Evolutionary conservation across 2,329 filamentous ascomycete genomes (phyloP).

Genomic region (Clarireedia sp.): DNA sequence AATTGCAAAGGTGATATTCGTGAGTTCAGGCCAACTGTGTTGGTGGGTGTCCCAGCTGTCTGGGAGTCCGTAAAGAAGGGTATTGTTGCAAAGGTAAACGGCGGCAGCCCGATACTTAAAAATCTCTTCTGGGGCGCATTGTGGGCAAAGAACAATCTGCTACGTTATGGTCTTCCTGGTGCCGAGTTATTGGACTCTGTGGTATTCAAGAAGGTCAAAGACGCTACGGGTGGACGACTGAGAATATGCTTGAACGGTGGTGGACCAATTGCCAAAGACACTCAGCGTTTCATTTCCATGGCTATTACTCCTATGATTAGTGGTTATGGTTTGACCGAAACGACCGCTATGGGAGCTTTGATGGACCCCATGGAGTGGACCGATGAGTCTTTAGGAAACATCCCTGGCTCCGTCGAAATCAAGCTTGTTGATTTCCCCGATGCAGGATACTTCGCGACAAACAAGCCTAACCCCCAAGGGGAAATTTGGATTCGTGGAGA

Average conservation of each 20-base stretch:
- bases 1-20: constrained; percentile 92
- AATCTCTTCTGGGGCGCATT: constrained; percentile 69
- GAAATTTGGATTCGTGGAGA: constrained; percentile 84
- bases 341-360: constrained; percentile 72
- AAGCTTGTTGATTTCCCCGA: constrained; percentile 90
- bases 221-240: constrained; percentile 79
- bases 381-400: constrained; percentile 65
- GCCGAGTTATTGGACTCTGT: constrained; percentile 66
- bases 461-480: constrained; percentile 70
- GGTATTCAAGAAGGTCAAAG: constrained; percentile 87
- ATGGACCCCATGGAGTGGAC: constrained; percentile 83
- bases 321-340: constrained; percentile 94
- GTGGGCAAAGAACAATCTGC: constrained; percentile 51
- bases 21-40: constrained; percentile 77
- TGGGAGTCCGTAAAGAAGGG: constrained; percentile 98
- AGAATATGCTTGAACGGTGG: constrained; percentile 92
- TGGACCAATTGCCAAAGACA: constrained; percentile 80
- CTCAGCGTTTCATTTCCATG: constrained; percentile 83
- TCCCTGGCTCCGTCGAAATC: constrained; percentile 70
- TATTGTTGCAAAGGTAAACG: constrained; percentile 61
- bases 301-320: constrained; percentile 89
- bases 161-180: constrained; percentile 53
- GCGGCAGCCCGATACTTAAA: constrained; percentile 59
- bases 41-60: constrained; percentile 90
- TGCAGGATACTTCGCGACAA: constrained; percentile 67